Percentiles rank a stretch among this genome's conserved stretches.
These are phyloP conservation scores for Infundibulicybe gibba DNA, from an alignment of 768 basidiomycete genomes.

Conservation along the genomic window DNA sequence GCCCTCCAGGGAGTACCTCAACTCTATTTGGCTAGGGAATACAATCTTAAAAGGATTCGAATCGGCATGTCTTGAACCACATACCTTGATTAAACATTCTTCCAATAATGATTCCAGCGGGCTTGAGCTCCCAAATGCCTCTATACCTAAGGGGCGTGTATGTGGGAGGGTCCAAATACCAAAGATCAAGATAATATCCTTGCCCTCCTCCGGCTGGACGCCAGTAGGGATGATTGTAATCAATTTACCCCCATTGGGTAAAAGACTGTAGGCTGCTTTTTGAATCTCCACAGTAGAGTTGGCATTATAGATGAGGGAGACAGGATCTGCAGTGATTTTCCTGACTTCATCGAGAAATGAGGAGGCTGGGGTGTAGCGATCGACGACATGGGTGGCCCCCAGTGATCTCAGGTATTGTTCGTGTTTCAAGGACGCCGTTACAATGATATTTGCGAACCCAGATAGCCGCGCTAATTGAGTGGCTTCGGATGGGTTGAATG, in stretches of 20 bases:
- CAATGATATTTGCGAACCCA: neutral
- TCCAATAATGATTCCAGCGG: neutral
- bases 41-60: no score
- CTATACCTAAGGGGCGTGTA: neutral
- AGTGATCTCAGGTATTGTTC: neutral
- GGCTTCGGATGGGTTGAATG: neutral
- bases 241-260: neutral
- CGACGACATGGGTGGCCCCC: neutral
- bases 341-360: neutral
- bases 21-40: neutral
- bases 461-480: neutral
- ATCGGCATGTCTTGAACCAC: neutral
- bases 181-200: neutral
- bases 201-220: conserved; percentile 16
- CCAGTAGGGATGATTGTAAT: neutral
- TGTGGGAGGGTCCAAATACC: neutral
- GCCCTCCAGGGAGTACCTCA: neutral
- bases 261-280: neutral
- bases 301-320: neutral
- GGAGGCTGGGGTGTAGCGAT: neutral
- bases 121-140: neutral
- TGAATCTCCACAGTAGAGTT: neutral
- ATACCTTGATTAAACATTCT: neutral
- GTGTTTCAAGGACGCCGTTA: neutral
- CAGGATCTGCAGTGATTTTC: neutral